Conservation (phyloP, 371 early-diverging fungal species). For the Scutellospora calospora region DNA sequence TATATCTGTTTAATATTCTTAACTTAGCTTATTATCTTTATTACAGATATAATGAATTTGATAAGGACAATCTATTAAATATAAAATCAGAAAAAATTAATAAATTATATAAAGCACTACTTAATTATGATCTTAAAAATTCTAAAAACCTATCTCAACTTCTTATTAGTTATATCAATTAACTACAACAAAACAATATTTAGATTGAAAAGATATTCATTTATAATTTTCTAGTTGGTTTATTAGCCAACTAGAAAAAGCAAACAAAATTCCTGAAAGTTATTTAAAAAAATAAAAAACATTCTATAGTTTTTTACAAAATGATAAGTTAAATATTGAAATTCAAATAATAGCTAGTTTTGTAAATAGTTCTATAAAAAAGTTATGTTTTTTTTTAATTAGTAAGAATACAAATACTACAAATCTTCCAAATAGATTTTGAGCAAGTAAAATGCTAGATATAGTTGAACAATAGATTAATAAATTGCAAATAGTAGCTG, state of each 20-base stretch:
- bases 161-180: slow-evolving; percentile 9
- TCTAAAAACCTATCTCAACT: slow-evolving; percentile 3
- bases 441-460: background rate
- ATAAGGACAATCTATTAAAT: slow-evolving; percentile 1
- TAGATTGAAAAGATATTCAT: background rate
- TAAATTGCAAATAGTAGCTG: too few species aligned
- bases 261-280: background rate
- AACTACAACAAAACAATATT: slow-evolving; percentile 9
- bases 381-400: background rate
- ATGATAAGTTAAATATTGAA: background rate
- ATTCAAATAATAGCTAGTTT: background rate
- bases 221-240: slow-evolving; percentile 11
- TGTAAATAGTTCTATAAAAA: background rate
- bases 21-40: too few species aligned
- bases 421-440: background rate
- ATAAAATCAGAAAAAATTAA: background rate
- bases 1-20: too few species aligned
- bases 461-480: too few species aligned
- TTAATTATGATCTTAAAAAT: background rate
- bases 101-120: background rate
- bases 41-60: too few species aligned
- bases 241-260: background rate
- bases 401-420: background rate
- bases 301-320: background rate
- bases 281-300: slow-evolving; percentile 11